phyloP scores from a whole-genome alignment of 1,284 basidiomycete species.

The Exobasidium cylindrosporum region DNA sequence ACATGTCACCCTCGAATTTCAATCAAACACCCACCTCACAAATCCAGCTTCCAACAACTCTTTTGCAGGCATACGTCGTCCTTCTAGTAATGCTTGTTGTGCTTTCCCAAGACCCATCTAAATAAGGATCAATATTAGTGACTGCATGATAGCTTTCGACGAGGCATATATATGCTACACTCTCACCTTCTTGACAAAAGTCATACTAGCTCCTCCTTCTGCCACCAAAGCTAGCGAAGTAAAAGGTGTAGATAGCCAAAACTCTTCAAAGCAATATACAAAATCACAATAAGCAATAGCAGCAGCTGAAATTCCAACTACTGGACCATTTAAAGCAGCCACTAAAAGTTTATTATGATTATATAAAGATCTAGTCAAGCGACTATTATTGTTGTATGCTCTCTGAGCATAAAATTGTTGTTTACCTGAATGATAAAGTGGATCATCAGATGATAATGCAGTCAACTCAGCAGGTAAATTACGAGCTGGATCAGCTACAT shows the following conservation, averaged over 20 bases:
- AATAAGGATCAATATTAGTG: slow-evolving; percentile 23
- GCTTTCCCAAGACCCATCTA: slow-evolving; percentile 34
- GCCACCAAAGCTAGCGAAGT: slow-evolving; percentile 33
- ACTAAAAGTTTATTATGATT: slow-evolving; percentile 33
- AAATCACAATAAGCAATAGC: slow-evolving; percentile 35
- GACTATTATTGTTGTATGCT: background rate
- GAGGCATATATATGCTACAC: background rate
- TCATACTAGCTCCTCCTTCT: slow-evolving; percentile 28
- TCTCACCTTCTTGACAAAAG: slow-evolving; percentile 5
- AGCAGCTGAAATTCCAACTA: slow-evolving; percentile 33
- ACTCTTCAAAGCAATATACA: slow-evolving; percentile 34
- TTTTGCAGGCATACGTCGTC: slow-evolving; percentile 25
- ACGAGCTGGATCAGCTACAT: slow-evolving; percentile 33
- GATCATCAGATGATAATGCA: slow-evolving; percentile 12
- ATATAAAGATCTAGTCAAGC: background rate
- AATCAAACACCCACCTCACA: slow-evolving; percentile 22
- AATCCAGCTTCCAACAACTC: slow-evolving; percentile 34
- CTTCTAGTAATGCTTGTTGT: slow-evolving; percentile 33
- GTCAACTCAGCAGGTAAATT: slow-evolving; percentile 1
- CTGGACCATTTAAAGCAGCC: slow-evolving; percentile 38
- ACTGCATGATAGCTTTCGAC: background rate
- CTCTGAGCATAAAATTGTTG: background rate
- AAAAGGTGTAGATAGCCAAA: slow-evolving; percentile 40
- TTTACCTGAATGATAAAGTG: slow-evolving; percentile 1
- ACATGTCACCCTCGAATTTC: background rate